Percentiles rank a stretch among this genome's conserved stretches.
Conservation (phyloP, 768 basidiomycete species). For the Pholiota molesta region DNA sequence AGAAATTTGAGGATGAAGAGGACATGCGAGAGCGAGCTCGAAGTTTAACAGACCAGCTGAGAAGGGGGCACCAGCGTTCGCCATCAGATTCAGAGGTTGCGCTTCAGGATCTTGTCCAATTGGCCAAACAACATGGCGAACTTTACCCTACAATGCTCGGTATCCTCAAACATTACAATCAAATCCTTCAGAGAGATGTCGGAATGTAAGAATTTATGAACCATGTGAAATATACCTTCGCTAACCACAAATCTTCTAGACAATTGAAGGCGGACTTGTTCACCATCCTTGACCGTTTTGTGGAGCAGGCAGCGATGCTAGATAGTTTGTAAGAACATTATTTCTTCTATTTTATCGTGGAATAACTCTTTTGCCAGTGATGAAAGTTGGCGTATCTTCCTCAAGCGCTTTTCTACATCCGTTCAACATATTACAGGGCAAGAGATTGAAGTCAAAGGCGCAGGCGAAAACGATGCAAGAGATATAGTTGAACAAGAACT, state of each 20-base stretch:
- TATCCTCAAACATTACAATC: constrained; percentile 57
- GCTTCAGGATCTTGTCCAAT: constrained; percentile 60
- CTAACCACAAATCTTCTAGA: constrained; percentile 36
- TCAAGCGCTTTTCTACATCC: constrained; percentile 61
- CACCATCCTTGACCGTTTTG: constrained; percentile 63
- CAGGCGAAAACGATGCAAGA: constrained; percentile 36
- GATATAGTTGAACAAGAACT: constrained; percentile 62
- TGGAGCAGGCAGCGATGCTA: constrained; percentile 59
- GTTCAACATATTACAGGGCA: constrained; percentile 71
- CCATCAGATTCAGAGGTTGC: constrained; percentile 55
- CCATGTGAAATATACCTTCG: neutral
- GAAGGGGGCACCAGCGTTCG: constrained; percentile 32
- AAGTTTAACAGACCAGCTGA: constrained; percentile 29
- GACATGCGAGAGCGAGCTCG: constrained; percentile 73
- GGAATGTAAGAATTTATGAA: constrained; percentile 52
- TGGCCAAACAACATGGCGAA: constrained; percentile 64
- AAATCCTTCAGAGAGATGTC: constrained; percentile 59
- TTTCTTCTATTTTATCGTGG: constrained; percentile 2
- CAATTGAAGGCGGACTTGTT: constrained; percentile 63
- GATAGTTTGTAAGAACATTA: constrained; percentile 60
- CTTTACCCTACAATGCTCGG: constrained; percentile 65
- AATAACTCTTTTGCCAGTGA: constrained; percentile 47
- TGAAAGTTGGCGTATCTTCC: constrained; percentile 62
- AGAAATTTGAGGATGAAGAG: constrained; percentile 89
- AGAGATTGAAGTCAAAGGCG: constrained; percentile 54